Evolutionary conservation across 1,284 basidiomycete genomes (phyloP).

Genomic region (Tilletiopsis washingtonensis): DNA sequence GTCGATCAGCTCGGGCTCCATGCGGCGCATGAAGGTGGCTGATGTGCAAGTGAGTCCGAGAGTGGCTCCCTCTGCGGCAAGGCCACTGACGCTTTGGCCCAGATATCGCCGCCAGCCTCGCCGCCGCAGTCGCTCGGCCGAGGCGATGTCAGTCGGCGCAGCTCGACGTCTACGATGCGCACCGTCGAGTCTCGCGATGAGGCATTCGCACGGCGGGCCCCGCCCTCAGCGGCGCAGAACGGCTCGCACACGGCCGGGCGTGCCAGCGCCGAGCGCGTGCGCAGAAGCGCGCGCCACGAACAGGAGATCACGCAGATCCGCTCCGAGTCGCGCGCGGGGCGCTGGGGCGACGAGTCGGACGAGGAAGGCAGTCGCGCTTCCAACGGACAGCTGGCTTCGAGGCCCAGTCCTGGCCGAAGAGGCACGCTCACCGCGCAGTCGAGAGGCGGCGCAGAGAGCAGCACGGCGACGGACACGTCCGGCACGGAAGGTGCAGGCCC

Average conservation of each 20-base stretch:
- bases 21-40: no score
- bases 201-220: no score
- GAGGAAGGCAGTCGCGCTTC: slow-evolving; percentile 2
- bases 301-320: slow-evolving; percentile 26
- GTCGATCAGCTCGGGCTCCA: no score
- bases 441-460: neutral
- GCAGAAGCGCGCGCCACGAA: slow-evolving; percentile 25
- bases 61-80: no score
- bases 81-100: no score
- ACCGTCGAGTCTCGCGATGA: no score
- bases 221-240: no score
- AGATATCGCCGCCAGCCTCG: no score
- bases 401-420: slow-evolving; percentile 13
- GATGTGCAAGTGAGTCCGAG: no score
- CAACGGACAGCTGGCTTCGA: neutral
- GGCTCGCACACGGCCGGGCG: slow-evolving; percentile 2
- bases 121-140: no score
- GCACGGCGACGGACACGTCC: neutral
- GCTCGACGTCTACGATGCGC: no score
- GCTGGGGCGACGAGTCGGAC: slow-evolving; percentile 7
- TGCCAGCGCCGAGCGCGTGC: slow-evolving; percentile 1
- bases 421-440: neutral
- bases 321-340: slow-evolving; percentile 23
- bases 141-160: no score
- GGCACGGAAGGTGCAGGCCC: slow-evolving; percentile 5